A percentile compares a stretch with the other conserved stretches of the same genome.
Evolutionary conservation across 129 eudicot genomes (phyloP).

Genomic region (Pseudognaphalium luteoalbum): DNA sequence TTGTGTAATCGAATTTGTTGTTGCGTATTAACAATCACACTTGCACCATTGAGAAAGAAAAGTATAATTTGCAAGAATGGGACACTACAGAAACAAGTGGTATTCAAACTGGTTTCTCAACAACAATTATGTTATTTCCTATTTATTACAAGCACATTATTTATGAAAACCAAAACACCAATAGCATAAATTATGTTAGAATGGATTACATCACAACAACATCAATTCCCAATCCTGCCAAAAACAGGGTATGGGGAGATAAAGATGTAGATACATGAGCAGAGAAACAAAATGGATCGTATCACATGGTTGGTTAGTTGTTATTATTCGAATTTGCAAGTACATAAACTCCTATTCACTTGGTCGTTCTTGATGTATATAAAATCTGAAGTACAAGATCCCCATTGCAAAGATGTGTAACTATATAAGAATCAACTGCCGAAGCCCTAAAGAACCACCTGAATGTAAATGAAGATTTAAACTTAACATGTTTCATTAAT

Average conservation of each 20-base stretch:
- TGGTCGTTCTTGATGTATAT: not conserved
- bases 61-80: no score
- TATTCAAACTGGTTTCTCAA: not conserved
- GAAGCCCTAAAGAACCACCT: not conserved
- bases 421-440: no score
- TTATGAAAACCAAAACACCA: not conserved
- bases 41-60: no score
- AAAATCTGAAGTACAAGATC: not conserved
- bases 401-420: not conserved
- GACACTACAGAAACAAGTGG: not conserved
- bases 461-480: no score
- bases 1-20: not conserved
- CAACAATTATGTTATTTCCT: no score
- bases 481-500: not conserved
- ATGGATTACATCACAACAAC: not conserved
- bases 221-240: no score
- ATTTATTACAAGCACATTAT: no score
- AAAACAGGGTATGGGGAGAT: no score
- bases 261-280: no score
- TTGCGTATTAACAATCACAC: not conserved
- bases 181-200: not conserved
- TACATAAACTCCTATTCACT: not conserved
- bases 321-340: not conserved
- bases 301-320: not conserved
- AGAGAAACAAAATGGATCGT: no score